Evolutionary conservation across 164 flowering plant species (phyloP), one percentile per base, ranked within the genome.

Genomic region (Platanus orientalis): DNA sequence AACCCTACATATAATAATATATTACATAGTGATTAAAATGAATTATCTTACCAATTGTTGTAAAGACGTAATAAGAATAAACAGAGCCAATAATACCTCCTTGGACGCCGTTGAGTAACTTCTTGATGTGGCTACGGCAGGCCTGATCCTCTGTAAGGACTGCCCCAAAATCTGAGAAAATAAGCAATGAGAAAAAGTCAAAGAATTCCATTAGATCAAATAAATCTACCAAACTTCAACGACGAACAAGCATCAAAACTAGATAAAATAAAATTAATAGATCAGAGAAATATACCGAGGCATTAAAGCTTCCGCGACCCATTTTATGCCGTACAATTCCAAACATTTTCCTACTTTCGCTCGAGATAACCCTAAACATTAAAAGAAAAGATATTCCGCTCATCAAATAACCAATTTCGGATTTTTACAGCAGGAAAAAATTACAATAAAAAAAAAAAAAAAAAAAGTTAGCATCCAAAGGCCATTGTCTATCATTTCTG

Each of bases 31-130:
- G 23, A 6, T 49, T 20, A 49, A 45, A 36, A 19, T 45, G 20
- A 45, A 16, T 14, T 45, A 2, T 45, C 19, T 7, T 45, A 45
- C 6, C 49, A 14, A 45, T 45, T 45, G 49, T 19, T 2, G 3
- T 17, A 2, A 60, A 52, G 20, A 44, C 12, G 12, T 19, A 27
- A n/a, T 13, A 52, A 52, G 12, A 52, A 10, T 27, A 54, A 28
- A 16, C 2, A 23, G 42, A 48, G 4, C 14, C 24, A 56, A 0
- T 1, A 14, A 11, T 49, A 68, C 71, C 66, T 68, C 50, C 44
- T 68, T 68, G 13, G 66, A 25, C 14, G 61, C 66, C 10, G 71
- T 19, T 12, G 71, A 21, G 25, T 55, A 68, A 39, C 61, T 34
- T 6, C 66, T 61, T 14, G 47, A 50, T 26, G 61, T 36, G 13